Conservation (phyloP, 106 monocot species). For the Xerophyta viscosa region DNA sequence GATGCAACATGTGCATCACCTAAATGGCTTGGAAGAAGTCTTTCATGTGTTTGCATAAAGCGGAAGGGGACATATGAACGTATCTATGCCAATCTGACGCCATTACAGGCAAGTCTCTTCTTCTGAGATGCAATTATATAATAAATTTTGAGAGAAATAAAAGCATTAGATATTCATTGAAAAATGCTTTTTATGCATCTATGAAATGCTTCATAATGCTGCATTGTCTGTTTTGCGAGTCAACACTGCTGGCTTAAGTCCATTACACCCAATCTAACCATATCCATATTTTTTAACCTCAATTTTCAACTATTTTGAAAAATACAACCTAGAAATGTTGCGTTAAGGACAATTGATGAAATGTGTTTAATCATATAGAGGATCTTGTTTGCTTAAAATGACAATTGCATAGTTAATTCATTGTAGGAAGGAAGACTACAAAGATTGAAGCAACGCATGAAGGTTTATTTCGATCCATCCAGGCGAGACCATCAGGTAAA, state of each 20-base stretch:
- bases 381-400: too few relatives aligned
- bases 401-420: background rate
- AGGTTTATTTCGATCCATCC: slow-evolving; percentile 64
- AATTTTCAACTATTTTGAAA: too few relatives aligned
- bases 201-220: too few relatives aligned
- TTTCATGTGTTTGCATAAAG: slow-evolving; percentile 84
- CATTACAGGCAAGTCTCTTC: slow-evolving; percentile 40
- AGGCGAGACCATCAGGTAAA: slow-evolving; percentile 67
- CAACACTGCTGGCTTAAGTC: too few relatives aligned
- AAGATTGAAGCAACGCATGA: slow-evolving; percentile 72
- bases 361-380: too few relatives aligned
- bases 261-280: too few relatives aligned
- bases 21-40: slow-evolving; percentile 74
- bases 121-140: background rate
- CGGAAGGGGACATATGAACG: slow-evolving; percentile 59
- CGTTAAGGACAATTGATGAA: too few relatives aligned
- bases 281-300: too few relatives aligned
- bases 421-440: slow-evolving; percentile 64
- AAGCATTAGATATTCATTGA: too few relatives aligned
- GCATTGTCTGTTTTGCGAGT: too few relatives aligned
- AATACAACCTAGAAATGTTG: too few relatives aligned
- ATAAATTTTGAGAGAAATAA: background rate
- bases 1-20: slow-evolving; percentile 68
- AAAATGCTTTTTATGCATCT: too few relatives aligned
- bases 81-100: slow-evolving; percentile 53